Conservation (phyloP, 1,139 yeast species). For the Williopsis jadinii region DNA sequence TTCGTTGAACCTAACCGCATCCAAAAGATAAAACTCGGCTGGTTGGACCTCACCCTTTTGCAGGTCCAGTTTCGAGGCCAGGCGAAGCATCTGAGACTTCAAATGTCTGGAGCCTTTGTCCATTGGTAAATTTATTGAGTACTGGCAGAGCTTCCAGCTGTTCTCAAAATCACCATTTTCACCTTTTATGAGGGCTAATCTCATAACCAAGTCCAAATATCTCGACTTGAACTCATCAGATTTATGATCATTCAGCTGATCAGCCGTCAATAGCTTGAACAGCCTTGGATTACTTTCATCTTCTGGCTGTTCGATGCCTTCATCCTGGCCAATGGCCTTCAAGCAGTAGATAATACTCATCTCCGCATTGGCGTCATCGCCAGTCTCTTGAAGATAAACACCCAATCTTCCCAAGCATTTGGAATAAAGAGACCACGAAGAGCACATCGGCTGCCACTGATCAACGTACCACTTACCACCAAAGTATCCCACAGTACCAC, state of each 20-base stretch:
- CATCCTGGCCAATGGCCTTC: slow-evolving; percentile 18
- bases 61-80: slow-evolving; percentile 16
- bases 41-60: slow-evolving; percentile 20
- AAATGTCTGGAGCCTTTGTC: slow-evolving; percentile 22
- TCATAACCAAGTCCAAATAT: slow-evolving; percentile 30
- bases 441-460: slow-evolving; percentile 23
- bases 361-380: slow-evolving; percentile 15
- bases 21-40: slow-evolving; percentile 32
- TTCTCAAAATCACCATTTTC: slow-evolving; percentile 22
- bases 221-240: slow-evolving; percentile 28
- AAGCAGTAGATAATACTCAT: slow-evolving; percentile 20
- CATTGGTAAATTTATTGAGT: slow-evolving; percentile 24
- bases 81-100: slow-evolving; percentile 25
- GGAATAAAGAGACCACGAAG: slow-evolving; percentile 25
- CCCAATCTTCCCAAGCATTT: slow-evolving; percentile 23
- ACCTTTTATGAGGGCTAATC: slow-evolving; percentile 28
- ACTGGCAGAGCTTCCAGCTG: slow-evolving; percentile 25
- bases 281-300: slow-evolving; percentile 19
- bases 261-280: slow-evolving; percentile 17
- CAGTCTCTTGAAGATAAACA: slow-evolving; percentile 23
- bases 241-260: slow-evolving; percentile 11
- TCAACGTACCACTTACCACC: slow-evolving; percentile 18
- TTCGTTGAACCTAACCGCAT: slow-evolving; percentile 33
- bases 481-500: slow-evolving; percentile 19
- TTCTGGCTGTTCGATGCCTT: slow-evolving; percentile 15